Evolutionary conservation across 192 early-diverging fungal species (phyloP).

Genomic region (Diversispora epigaea): DNA sequence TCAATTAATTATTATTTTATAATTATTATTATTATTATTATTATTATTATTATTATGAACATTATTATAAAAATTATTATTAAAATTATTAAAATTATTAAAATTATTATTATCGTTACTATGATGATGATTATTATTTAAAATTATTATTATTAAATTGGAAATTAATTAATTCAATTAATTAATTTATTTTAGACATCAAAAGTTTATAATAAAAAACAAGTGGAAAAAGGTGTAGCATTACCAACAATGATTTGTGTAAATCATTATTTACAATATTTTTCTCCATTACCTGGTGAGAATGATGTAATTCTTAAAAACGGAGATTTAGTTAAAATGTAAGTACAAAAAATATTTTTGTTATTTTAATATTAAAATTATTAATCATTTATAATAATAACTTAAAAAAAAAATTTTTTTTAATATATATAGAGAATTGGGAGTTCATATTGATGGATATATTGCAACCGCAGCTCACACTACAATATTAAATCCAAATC

Average conservation of each 20-base stretch:
- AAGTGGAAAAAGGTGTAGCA: slow-evolving; percentile 71
- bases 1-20: slow-evolving; percentile 1
- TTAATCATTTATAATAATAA: too few species aligned
- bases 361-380: too few species aligned
- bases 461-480: slow-evolving; percentile 83
- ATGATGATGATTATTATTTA: too few species aligned
- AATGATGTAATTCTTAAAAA: slow-evolving; percentile 64
- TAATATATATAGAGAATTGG: slow-evolving; percentile 62
- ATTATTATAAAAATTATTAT: too few species aligned
- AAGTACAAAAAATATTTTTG: slow-evolving; percentile 31
- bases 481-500: slow-evolving; percentile 62
- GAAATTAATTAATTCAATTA: background rate
- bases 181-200: slow-evolving; percentile 43
- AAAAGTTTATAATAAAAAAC: slow-evolving; percentile 57
- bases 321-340: slow-evolving; percentile 88
- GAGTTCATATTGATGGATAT: slow-evolving; percentile 92
- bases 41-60: too few species aligned
- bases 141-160: too few species aligned
- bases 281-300: slow-evolving; percentile 65
- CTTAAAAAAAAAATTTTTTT: too few species aligned
- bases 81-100: too few species aligned
- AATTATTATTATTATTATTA: too few species aligned
- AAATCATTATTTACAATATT: slow-evolving; percentile 78
- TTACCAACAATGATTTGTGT: slow-evolving; percentile 83
- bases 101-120: too few species aligned